A percentile compares a stretch with the other conserved stretches of the same genome.
Conservation (phyloP, 176 grass and related monocot genomes). For the maize (Zea mays) region Zm-B73-REFERENCE-NAM-5.0 NC_050098.1:2994001-2994500, state of each 20-base stretch:
- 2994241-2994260: not conserved
- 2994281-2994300: not conserved
- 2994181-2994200: not conserved
- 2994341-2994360: constrained; percentile 13
- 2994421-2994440: constrained; percentile 52
- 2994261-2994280: not conserved
- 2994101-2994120: not conserved
- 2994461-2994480: constrained; percentile 54
- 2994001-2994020: not conserved
- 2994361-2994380: not conserved
- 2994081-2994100: not conserved
- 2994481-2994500: constrained; percentile 43
- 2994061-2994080: not conserved
- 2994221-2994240: not conserved
- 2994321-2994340: not conserved
- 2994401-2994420: constrained; percentile 65
- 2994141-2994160: not conserved
- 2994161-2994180: not conserved
- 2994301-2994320: constrained; percentile 5
- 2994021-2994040: constrained; percentile 8
- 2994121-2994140: not conserved
- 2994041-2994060: not conserved
- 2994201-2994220: not conserved
- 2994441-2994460: constrained; percentile 56
- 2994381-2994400: constrained; percentile 51